Evolutionary conservation across 108 stramenopile species (phyloP).

Genomic region (Schizochytrium sp.): DNA sequence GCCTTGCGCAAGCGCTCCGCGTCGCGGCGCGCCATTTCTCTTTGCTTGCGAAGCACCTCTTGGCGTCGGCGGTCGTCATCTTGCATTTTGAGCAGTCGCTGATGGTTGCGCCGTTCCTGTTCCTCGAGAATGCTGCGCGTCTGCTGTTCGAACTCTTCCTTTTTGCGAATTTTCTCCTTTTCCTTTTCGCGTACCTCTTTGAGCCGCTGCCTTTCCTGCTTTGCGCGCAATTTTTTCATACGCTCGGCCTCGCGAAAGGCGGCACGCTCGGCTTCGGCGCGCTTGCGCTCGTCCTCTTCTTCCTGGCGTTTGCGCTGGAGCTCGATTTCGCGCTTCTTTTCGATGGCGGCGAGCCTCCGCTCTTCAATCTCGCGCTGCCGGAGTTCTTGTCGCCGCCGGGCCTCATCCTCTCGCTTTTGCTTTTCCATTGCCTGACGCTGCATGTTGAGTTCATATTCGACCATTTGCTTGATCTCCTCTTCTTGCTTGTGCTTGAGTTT

Average conservation of each 20-base stretch:
- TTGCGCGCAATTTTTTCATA: slow-evolving; percentile 20
- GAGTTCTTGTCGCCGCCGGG: neutral
- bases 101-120: slow-evolving; percentile 41
- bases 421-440: neutral
- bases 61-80: slow-evolving; percentile 25
- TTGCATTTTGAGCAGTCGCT: slow-evolving; percentile 42
- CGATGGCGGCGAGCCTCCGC: slow-evolving; percentile 35
- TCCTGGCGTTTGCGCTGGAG: slow-evolving; percentile 12
- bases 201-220: slow-evolving; percentile 29
- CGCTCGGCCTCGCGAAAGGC: neutral
- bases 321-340: slow-evolving; percentile 33
- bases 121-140: slow-evolving; percentile 26
- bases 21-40: neutral
- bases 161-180: slow-evolving; percentile 33
- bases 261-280: neutral
- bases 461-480: slow-evolving; percentile 20
- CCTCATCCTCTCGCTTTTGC: slow-evolving; percentile 12
- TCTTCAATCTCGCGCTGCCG: slow-evolving; percentile 19
- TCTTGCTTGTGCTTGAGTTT: slow-evolving; percentile 16
- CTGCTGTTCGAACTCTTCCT: slow-evolving; percentile 27
- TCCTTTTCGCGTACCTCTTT: slow-evolving; percentile 42
- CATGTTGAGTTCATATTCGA: neutral
- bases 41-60: neutral
- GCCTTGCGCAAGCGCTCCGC: neutral
- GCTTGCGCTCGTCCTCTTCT: slow-evolving; percentile 22